Conservation (phyloP, 1,284 basidiomycete genomes). For the Fistulinella cinereoalba region DNA sequence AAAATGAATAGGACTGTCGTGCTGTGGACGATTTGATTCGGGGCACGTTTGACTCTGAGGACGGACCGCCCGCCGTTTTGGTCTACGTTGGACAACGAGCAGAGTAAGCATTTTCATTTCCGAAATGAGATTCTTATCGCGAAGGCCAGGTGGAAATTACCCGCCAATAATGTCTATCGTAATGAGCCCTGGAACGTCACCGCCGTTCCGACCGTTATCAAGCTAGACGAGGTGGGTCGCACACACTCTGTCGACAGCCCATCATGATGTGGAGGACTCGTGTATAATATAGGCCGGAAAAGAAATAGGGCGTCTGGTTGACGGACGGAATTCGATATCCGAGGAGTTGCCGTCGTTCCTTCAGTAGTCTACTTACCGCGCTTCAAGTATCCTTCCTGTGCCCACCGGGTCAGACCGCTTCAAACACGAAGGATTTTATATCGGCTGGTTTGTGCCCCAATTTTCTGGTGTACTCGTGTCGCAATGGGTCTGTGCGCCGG, state of each 20-base stretch:
- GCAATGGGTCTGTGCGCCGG: background rate
- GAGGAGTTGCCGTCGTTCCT: slow-evolving; percentile 22
- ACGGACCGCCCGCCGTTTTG: slow-evolving; percentile 60
- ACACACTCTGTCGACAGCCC: background rate
- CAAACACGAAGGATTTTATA: background rate
- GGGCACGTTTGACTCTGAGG: slow-evolving; percentile 49
- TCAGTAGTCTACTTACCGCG: slow-evolving; percentile 11
- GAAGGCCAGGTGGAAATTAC: slow-evolving; percentile 62
- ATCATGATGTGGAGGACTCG: slow-evolving; percentile 1
- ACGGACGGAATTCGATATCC: slow-evolving; percentile 38
- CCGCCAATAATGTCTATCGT: slow-evolving; percentile 62
- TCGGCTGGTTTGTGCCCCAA: background rate
- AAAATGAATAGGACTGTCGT: slow-evolving; percentile 61
- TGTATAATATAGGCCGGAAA: slow-evolving; percentile 47
- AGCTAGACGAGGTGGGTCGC: slow-evolving; percentile 58
- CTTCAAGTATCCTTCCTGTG: slow-evolving; percentile 2
- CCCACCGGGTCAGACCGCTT: no score
- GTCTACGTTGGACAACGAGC: slow-evolving; percentile 70
- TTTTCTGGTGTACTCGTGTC: background rate
- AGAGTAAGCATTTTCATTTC: slow-evolving; percentile 50
- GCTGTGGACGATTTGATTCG: slow-evolving; percentile 62
- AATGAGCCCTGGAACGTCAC: slow-evolving; percentile 62
- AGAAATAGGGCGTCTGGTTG: slow-evolving; percentile 57
- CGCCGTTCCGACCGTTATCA: slow-evolving; percentile 72
- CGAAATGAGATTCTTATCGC: background rate